Base-by-base conservation (phyloP, 306 rosid genomes). In the Pyrus betulifolia region DNA sequence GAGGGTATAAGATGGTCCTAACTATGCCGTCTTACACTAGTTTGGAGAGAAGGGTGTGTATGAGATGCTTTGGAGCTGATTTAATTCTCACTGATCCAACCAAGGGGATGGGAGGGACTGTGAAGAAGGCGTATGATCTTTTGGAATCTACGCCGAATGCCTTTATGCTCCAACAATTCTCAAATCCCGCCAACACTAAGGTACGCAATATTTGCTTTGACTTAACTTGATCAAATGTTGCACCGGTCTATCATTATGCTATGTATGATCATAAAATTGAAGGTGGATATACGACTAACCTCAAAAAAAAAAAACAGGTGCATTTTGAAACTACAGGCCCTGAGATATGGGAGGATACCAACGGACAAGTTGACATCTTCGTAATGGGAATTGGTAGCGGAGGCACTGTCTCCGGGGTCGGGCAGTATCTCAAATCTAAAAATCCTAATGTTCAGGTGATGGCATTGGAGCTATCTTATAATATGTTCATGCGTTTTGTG, bases 331-430 rank as follows among this genome's bases (percentile, higher is more conserved):
- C 98, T 52, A 95, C 98, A 12, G 98, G 98, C 54, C 98, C 98
- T 71, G 98, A 95, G 84, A 95, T 95, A 80, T 95, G 98, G 97
- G 98, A 95, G 80, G 98, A 95, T 76, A 92, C 97, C 52, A 81
- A 85, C 70, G 97, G 98, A 62, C 83, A 89, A 88, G 97, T 95
- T 65, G 98, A 92, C 85, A 95, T 95, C 81, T 95, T 95, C 76
- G 93, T 95, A 1, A 95, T 95, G 98, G 98, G 98, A 80, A 95
- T 95, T 35, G 98, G 98, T 35, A 95, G 97, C 57, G 98, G 98
- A 66, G 98, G 98, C 79, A 95, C 97, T 2, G 97, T 95, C 75
- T 82, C 97, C 49, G 98, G 98, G 18, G 98, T 95, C 61, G 98
- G 98, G 35, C 97, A 95, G 78, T 95, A 95, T 82, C 96, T 95